Evolutionary conservation across 202 grass and related monocot species (phyloP).

Genomic region (Bolboschoenoplectus hybrid): DNA sequence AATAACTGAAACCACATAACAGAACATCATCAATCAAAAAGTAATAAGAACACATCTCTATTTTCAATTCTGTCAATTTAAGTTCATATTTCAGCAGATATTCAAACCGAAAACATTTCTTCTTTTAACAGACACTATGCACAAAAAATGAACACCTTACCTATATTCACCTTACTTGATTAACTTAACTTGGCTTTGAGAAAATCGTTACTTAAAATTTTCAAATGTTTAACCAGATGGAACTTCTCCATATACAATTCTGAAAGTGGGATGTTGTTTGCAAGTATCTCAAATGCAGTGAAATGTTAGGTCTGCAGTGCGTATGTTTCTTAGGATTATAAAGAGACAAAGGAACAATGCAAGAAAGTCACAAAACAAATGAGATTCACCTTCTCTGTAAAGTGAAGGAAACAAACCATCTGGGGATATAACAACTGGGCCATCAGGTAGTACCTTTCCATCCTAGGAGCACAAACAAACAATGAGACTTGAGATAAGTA

Average conservation of each 20-base stretch:
- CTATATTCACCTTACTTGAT: conserved; percentile 4
- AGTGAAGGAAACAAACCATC: conserved; percentile 97
- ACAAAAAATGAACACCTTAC: not conserved
- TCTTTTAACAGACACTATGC: not conserved
- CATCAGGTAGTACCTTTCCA: conserved; percentile 91
- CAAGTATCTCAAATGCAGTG: not conserved
- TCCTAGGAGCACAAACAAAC: conserved; percentile 53
- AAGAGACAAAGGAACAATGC: conserved; percentile 8
- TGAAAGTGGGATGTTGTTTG: conserved; percentile 1
- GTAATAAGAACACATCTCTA: not conserved
- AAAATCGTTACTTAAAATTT: conserved; percentile 3
- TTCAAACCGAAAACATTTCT: not conserved
- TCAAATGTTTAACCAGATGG: not conserved
- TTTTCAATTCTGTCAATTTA: not conserved
- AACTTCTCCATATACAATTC: not conserved
- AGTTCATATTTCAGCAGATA: not conserved
- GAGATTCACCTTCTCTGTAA: conserved; percentile 87
- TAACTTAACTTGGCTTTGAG: not conserved
- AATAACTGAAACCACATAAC: conserved; percentile 72
- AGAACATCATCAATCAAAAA: conserved; percentile 35
- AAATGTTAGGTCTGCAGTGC: not conserved
- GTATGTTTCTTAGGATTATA: not conserved
- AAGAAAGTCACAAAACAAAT: not conserved
- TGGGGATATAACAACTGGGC: conserved; percentile 97
- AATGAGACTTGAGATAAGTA: conserved; percentile 6